Conservation (phyloP, 108 stramenopile species). For the Cyclotella baltica region DNA sequence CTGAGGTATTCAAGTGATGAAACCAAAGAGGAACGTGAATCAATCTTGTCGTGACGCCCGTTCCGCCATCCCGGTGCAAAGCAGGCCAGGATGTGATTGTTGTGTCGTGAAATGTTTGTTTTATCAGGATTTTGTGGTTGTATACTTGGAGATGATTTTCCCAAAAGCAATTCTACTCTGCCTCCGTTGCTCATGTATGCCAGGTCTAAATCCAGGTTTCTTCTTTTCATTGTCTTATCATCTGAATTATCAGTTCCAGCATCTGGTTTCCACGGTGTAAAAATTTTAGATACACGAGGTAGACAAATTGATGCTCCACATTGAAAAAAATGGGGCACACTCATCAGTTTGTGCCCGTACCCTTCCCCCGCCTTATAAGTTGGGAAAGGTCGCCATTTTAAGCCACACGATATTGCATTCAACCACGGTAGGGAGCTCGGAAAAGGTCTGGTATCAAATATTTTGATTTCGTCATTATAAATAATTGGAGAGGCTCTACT, state of each 20-base stretch:
- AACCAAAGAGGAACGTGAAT: background rate
- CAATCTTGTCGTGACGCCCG: background rate
- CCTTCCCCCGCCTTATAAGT: constrained; percentile 19
- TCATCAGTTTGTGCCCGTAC: constrained; percentile 37
- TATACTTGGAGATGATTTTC: constrained; percentile 22
- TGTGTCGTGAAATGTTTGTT: constrained; percentile 10
- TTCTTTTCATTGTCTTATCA: background rate
- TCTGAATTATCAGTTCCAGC: background rate
- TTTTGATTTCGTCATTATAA: constrained; percentile 3
- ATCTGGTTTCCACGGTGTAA: background rate
- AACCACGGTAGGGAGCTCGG: constrained; percentile 38
- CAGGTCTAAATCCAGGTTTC: constrained; percentile 31
- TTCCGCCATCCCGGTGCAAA: constrained; percentile 26
- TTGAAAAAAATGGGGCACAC: constrained; percentile 26
- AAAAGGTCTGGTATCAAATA: constrained; percentile 31
- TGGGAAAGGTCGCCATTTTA: constrained; percentile 46
- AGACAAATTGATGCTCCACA: constrained; percentile 16
- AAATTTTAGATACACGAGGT: constrained; percentile 14
- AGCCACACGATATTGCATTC: constrained; percentile 25
- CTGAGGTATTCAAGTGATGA: constrained; percentile 38
- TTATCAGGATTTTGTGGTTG: constrained; percentile 5
- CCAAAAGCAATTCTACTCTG: constrained; percentile 39
- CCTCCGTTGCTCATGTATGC: constrained; percentile 22
- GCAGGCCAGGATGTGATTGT: constrained; percentile 43
- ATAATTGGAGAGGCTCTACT: background rate